Percentiles rank a stretch among this genome's conserved stretches.
Evolutionary conservation across 495 filamentous ascomycete species (phyloP).

Genomic region (Melanomma pulvis-pyrius): DNA sequence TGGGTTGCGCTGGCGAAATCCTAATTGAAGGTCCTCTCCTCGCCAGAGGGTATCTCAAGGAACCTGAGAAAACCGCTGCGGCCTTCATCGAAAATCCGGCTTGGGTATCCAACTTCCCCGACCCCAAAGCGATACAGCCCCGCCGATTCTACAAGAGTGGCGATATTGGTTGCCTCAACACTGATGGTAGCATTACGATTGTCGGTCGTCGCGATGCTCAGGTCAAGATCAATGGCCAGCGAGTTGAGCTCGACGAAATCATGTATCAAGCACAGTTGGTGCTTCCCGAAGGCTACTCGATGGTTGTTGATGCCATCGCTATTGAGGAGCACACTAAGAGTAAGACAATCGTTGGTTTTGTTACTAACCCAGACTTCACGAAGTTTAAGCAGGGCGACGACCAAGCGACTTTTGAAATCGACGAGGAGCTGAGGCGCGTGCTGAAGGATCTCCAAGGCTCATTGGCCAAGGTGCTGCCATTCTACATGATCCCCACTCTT

Average conservation of each 20-base stretch:
- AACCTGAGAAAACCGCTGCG: slow-evolving; percentile 39
- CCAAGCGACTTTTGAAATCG: slow-evolving; percentile 16
- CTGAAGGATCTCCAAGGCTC: slow-evolving; percentile 15
- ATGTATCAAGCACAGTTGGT: slow-evolving; percentile 12
- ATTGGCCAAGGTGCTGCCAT: slow-evolving; percentile 18
- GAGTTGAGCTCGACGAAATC: slow-evolving; percentile 53
- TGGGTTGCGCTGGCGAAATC: slow-evolving; percentile 54
- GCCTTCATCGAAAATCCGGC: slow-evolving; percentile 40
- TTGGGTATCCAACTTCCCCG: slow-evolving; percentile 17
- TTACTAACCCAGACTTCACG: slow-evolving; percentile 2
- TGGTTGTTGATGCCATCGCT: slow-evolving; percentile 13
- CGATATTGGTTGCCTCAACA: slow-evolving; percentile 44
- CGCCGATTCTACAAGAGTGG: slow-evolving; percentile 49
- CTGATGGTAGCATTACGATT: slow-evolving; percentile 49
- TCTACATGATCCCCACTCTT: slow-evolving; percentile 33
- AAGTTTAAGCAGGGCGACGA: neutral
- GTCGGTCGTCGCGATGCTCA: slow-evolving; percentile 52
- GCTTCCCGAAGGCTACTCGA: slow-evolving; percentile 16
- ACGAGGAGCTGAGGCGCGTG: slow-evolving; percentile 1
- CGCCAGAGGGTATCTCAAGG: slow-evolving; percentile 45
- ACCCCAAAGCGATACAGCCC: slow-evolving; percentile 4
- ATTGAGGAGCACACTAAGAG: slow-evolving; percentile 11
- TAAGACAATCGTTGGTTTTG: slow-evolving; percentile 19
- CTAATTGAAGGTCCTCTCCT: slow-evolving; percentile 52
- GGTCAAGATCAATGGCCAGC: slow-evolving; percentile 53